Conservation (phyloP, 2,329 filamentous ascomycete species). For the Paecilomyces dactylethromorphus region DNA sequence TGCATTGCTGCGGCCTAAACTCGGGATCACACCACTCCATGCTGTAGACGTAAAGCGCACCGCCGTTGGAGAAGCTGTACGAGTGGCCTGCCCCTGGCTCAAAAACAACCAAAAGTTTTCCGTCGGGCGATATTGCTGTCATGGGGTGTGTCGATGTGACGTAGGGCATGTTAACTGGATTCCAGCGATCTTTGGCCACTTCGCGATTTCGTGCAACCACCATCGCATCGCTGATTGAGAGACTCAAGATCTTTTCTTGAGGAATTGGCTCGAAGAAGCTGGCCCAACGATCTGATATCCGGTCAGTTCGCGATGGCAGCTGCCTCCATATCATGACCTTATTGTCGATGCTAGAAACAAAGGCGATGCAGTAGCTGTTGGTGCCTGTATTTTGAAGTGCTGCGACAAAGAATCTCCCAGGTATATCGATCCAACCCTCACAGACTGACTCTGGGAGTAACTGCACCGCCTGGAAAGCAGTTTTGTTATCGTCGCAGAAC, state of each 20-base stretch:
- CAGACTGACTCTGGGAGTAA: slow-evolving; percentile 7
- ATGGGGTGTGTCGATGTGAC: slow-evolving; percentile 7
- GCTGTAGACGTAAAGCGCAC: slow-evolving; percentile 12
- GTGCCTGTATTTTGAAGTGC: slow-evolving; percentile 7
- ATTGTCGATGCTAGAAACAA: not conserved
- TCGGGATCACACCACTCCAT: slow-evolving; percentile 2
- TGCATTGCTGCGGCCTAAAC: not conserved
- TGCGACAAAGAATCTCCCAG: slow-evolving; percentile 8
- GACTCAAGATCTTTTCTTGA: not conserved
- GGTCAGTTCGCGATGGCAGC: not conserved
- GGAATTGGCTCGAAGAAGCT: not conserved
- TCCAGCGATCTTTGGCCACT: slow-evolving; percentile 6
- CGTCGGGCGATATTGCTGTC: slow-evolving; percentile 10
- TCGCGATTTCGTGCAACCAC: slow-evolving; percentile 4
- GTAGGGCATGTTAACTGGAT: slow-evolving; percentile 11
- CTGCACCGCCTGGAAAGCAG: slow-evolving; percentile 9
- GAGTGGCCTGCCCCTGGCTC: slow-evolving; percentile 11
- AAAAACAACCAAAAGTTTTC: slow-evolving; percentile 10
- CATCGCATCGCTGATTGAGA: not conserved
- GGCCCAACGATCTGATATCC: not conserved
- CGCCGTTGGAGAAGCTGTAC: slow-evolving; percentile 9
- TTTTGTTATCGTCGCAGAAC: slow-evolving; percentile 7
- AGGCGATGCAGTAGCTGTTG: slow-evolving; percentile 13
- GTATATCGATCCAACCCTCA: not conserved
- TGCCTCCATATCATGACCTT: slow-evolving; percentile 1